Percentiles rank a stretch among this genome's conserved stretches.
Conservation (phyloP, 2,329 filamentous ascomycete genomes). For the Penicillium corylophilum region DNA sequence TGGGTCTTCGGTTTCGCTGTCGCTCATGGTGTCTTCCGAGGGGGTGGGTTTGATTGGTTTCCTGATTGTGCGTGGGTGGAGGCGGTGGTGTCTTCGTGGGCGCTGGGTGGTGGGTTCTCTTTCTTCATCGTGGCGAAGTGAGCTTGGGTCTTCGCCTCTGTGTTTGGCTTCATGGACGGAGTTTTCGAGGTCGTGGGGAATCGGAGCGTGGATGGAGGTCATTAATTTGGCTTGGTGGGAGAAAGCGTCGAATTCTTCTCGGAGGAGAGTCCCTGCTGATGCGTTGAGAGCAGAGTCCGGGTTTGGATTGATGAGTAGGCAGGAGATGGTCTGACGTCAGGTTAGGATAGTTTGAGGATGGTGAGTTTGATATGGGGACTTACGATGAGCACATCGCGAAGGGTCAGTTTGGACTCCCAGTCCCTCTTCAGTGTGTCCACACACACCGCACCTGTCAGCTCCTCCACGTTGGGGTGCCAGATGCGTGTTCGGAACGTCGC, state of each 20-base stretch:
- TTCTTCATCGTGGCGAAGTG: constrained; percentile 25
- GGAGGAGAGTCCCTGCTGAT: constrained; percentile 57
- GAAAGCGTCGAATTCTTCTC: constrained; percentile 60
- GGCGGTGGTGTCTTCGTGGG: constrained; percentile 15
- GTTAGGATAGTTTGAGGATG: not conserved
- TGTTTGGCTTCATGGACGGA: constrained; percentile 55
- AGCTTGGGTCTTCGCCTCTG: constrained; percentile 51
- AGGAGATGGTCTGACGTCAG: constrained; percentile 54
- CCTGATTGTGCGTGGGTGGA: constrained; percentile 9
- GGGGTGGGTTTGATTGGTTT: constrained; percentile 10
- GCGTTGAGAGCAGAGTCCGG: constrained; percentile 64
- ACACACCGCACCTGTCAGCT: constrained; percentile 61
- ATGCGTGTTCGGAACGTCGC: constrained; percentile 61
- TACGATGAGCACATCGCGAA: constrained; percentile 58
- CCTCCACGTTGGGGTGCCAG: constrained; percentile 66
- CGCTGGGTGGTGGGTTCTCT: constrained; percentile 19
- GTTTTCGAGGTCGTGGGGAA: constrained; percentile 47
- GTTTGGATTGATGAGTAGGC: constrained; percentile 63
- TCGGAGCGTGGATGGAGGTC: constrained; percentile 60
- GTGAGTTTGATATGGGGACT: constrained; percentile 17
- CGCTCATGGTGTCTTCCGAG: constrained; percentile 1
- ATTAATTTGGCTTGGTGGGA: constrained; percentile 59
- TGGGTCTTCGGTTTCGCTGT: constrained; percentile 23
- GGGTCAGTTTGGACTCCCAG: constrained; percentile 58
- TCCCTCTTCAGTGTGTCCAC: constrained; percentile 65